A percentile compares a stretch with the other conserved stretches of the same genome.
Evolutionary conservation across 192 early-diverging fungal species (phyloP).

Genomic region (Cetraspora pellucida): DNA sequence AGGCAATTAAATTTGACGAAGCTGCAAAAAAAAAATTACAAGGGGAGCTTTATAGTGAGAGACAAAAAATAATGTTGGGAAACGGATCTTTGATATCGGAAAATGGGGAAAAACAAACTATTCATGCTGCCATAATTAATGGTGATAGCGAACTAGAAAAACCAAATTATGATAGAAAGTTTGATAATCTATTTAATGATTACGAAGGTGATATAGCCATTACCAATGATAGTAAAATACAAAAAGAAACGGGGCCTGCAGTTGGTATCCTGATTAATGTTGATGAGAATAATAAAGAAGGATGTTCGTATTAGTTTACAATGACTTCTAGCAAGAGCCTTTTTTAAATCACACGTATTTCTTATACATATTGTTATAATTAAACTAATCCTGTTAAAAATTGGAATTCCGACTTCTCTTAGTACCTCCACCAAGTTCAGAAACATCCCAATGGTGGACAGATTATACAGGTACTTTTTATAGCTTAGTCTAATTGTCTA

Average conservation of each 20-base stretch:
- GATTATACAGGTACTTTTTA: constrained; percentile 34
- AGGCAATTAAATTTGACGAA: constrained; percentile 51
- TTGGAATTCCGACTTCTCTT: constrained; percentile 10
- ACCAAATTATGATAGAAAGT: too few relatives aligned
- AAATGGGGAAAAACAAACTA: too few relatives aligned
- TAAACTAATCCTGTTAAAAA: neutral
- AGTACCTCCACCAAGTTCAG: constrained; percentile 59
- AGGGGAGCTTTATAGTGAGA: constrained; percentile 48
- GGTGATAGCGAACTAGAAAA: too few relatives aligned
- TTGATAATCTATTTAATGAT: neutral
- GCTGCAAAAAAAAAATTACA: constrained; percentile 50
- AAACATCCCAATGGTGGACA: constrained; percentile 58
- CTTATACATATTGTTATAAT: neutral
- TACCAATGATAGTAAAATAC: neutral
- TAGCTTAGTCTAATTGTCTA: neutral
- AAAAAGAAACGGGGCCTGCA: neutral
- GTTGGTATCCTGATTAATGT: constrained; percentile 27
- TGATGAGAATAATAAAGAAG: neutral
- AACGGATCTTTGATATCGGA: neutral
- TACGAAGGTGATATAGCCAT: neutral
- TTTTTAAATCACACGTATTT: neutral
- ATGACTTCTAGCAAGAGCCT: neutral
- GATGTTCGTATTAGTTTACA: neutral
- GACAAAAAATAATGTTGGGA: neutral
- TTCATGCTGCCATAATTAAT: too few relatives aligned